phyloP scores from a whole-genome alignment of 1,284 basidiomycete species.

The Ceratobasidium sp. region DNA sequence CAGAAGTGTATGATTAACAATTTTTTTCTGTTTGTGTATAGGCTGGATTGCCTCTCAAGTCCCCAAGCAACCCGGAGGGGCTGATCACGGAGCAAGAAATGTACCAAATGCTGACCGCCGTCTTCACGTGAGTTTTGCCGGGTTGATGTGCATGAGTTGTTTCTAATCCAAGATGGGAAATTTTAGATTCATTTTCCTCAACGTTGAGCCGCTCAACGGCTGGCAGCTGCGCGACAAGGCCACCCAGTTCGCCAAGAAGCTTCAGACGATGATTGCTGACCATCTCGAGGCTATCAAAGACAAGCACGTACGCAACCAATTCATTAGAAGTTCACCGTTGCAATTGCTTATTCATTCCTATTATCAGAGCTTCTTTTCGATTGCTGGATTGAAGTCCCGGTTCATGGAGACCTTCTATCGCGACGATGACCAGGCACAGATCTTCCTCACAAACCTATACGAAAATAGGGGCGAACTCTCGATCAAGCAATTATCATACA shows the following conservation, averaged over 20 bases:
- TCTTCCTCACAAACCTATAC: conserved; percentile 16
- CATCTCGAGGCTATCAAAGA: conserved; percentile 54
- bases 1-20: neutral
- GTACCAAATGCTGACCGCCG: conserved; percentile 63
- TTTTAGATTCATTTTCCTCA: conserved; percentile 70
- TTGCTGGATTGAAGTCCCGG: conserved; percentile 48
- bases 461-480: conserved; percentile 26
- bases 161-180: no score
- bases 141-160: neutral
- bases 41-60: conserved; percentile 73
- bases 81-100: conserved; percentile 63
- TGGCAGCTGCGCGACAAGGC: conserved; percentile 68
- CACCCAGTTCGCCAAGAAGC: conserved; percentile 55
- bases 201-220: conserved; percentile 64
- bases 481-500: conserved; percentile 39
- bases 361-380: conserved; percentile 46
- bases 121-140: conserved; percentile 62
- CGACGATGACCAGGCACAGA: conserved; percentile 24
- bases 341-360: no score
- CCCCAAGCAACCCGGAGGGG: conserved; percentile 59
- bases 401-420: conserved; percentile 22
- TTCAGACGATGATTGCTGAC: conserved; percentile 58
- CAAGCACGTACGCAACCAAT: conserved; percentile 43
- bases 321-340: no score
- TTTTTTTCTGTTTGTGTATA: conserved; percentile 47